Conservation (phyloP, 257 asterid species). For the Fraxinus americana region DNA sequence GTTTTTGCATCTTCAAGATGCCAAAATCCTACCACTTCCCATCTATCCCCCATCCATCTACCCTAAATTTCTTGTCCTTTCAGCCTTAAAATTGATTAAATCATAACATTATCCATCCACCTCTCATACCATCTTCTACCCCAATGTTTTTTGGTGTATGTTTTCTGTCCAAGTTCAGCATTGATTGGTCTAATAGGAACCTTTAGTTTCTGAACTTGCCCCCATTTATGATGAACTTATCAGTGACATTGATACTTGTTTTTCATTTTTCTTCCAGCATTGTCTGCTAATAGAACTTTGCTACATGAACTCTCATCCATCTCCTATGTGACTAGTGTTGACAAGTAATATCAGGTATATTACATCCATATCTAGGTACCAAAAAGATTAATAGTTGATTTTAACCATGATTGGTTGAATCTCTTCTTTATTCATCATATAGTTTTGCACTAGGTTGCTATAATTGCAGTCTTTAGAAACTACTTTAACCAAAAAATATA, state of each 20-base stretch:
- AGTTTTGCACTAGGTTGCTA: conserved; percentile 1
- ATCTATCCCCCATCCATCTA: too few species aligned
- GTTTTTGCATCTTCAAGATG: too few species aligned
- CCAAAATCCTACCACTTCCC: too few species aligned
- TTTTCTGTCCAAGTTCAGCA: background rate
- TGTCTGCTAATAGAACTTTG: background rate
- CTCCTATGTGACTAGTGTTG: background rate
- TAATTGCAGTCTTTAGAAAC: conserved; percentile 1
- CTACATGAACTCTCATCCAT: background rate
- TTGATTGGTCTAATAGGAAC: background rate
- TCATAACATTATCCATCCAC: background rate
- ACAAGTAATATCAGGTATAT: background rate
- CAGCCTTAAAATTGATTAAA: too few species aligned
- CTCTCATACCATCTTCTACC: background rate
- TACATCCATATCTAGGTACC: background rate
- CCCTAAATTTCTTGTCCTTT: too few species aligned
- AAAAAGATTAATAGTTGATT: background rate
- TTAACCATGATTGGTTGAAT: background rate
- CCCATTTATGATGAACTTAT: background rate
- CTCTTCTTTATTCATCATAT: background rate
- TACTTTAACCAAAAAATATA: background rate
- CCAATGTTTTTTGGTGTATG: background rate
- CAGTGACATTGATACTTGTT: background rate
- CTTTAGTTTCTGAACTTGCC: background rate
- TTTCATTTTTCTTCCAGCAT: background rate